phyloP scores from a whole-genome alignment of 805 yeast species.

The Candida vaughaniae region DNA sequence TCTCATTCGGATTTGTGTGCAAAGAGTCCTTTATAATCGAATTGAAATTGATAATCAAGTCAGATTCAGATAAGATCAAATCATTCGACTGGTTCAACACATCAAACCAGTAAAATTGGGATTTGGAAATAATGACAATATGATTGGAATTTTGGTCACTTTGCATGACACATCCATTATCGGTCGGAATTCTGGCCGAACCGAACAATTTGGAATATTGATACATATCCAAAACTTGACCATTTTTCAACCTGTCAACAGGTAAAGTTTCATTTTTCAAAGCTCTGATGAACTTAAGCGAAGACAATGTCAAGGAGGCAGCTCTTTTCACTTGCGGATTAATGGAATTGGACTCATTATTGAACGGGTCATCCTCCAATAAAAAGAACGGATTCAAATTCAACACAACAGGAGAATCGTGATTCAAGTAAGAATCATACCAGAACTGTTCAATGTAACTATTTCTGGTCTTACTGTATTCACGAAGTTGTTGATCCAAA shows the following conservation, averaged over 20 bases:
- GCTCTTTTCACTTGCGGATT: constrained; percentile 74
- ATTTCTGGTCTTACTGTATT: constrained; percentile 60
- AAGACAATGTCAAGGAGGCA: constrained; percentile 71
- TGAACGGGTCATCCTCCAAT: constrained; percentile 88
- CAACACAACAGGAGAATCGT: constrained; percentile 88
- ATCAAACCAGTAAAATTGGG: constrained; percentile 95
- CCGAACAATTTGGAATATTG: constrained; percentile 88
- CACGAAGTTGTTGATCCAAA: constrained; percentile 63
- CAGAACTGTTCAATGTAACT: constrained; percentile 92
- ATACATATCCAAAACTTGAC: constrained; percentile 78
- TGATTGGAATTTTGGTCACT: constrained; percentile 74
- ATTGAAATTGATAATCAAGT: constrained; percentile 70
- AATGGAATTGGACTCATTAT: constrained; percentile 46
- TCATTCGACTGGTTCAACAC: constrained; percentile 75
- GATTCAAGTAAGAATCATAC: constrained; percentile 86
- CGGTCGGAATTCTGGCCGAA: constrained; percentile 80
- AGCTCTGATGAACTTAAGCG: constrained; percentile 78
- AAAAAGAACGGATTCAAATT: constrained; percentile 88
- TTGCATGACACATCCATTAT: constrained; percentile 80
- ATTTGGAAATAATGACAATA: constrained; percentile 75
- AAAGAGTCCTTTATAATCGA: constrained; percentile 75
- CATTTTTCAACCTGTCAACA: constrained; percentile 65
- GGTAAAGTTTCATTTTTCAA: constrained; percentile 71
- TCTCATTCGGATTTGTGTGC: constrained; percentile 50
- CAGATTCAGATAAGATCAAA: constrained; percentile 70